Evolutionary conservation across 352 stramenopile genomes (phyloP).

Genomic region (Globisporangium polare): DNA sequence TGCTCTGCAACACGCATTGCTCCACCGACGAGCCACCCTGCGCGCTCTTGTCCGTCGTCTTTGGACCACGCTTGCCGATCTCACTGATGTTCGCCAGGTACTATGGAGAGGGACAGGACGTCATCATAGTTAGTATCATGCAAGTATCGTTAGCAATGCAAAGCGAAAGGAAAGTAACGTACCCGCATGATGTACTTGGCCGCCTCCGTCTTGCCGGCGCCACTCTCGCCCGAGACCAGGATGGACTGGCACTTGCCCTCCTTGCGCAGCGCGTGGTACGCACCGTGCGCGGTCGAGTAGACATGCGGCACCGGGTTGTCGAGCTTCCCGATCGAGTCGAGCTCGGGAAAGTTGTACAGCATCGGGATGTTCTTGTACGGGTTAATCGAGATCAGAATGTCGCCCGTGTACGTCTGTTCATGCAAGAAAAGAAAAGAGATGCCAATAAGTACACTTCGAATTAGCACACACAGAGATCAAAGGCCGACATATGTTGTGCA

Average conservation of each 20-base stretch:
- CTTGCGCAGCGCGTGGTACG: conserved; percentile 76
- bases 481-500: neutral
- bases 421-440: neutral
- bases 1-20: conserved; percentile 91
- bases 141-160: neutral
- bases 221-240: conserved; percentile 83
- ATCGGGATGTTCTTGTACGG: conserved; percentile 94
- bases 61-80: conserved; percentile 75
- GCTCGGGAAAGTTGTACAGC: conserved; percentile 89
- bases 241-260: conserved; percentile 85
- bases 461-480: too few relatives aligned
- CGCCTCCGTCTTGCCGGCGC: conserved; percentile 85
- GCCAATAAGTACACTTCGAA: too few relatives aligned
- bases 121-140: neutral
- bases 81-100: conserved; percentile 90
- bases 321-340: conserved; percentile 84
- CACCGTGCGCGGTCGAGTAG: conserved; percentile 80
- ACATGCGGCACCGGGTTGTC: conserved; percentile 86
- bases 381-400: conserved; percentile 96
- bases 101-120: conserved; percentile 16
- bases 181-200: conserved; percentile 92
- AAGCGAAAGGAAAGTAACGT: conserved; percentile 4
- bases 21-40: conserved; percentile 75
- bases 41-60: conserved; percentile 60
- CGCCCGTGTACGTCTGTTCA: conserved; percentile 88